Evolutionary conservation across 2,329 filamentous ascomycete genomes (phyloP).

Genomic region (Penicillium sp.): DNA sequence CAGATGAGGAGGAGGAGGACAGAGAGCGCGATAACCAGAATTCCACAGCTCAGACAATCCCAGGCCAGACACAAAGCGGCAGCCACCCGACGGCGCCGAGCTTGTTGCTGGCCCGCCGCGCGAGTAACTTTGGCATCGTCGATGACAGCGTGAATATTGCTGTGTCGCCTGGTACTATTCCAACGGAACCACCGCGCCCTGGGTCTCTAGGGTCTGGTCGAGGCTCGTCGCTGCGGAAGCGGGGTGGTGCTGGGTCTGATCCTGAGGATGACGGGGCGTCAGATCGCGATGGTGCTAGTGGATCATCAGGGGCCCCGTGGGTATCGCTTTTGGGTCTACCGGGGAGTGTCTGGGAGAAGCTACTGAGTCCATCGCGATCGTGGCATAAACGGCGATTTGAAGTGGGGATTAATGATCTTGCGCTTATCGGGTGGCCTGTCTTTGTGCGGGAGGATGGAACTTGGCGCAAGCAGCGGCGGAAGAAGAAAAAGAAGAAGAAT

Average conservation of each 20-base stretch:
- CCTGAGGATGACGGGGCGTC: conserved; percentile 35
- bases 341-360: conserved; percentile 75
- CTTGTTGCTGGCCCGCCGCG: conserved; percentile 26
- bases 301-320: conserved; percentile 35
- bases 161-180: conserved; percentile 23
- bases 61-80: conserved; percentile 5
- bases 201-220: conserved; percentile 37
- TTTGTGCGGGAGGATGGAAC: conserved; percentile 76
- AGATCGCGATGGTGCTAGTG: conserved; percentile 30
- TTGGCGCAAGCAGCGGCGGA: conserved; percentile 68
- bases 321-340: conserved; percentile 72
- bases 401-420: conserved; percentile 74
- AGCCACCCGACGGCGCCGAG: conserved; percentile 22
- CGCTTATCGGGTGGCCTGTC: conserved; percentile 80
- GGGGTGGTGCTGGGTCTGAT: conserved; percentile 31
- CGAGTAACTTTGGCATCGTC: conserved; percentile 34
- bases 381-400: conserved; percentile 84
- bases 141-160: conserved; percentile 31
- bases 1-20: conserved; percentile 43
- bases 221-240: conserved; percentile 28
- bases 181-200: conserved; percentile 31
- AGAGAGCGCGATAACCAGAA: conserved; percentile 16
- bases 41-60: background rate
- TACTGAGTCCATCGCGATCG: conserved; percentile 72
- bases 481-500: conserved; percentile 39